These are phyloP conservation scores for Aspergillus steynii DNA, from an alignment of 495 filamentous ascomycete genomes.

Conservation along the genomic window DNA sequence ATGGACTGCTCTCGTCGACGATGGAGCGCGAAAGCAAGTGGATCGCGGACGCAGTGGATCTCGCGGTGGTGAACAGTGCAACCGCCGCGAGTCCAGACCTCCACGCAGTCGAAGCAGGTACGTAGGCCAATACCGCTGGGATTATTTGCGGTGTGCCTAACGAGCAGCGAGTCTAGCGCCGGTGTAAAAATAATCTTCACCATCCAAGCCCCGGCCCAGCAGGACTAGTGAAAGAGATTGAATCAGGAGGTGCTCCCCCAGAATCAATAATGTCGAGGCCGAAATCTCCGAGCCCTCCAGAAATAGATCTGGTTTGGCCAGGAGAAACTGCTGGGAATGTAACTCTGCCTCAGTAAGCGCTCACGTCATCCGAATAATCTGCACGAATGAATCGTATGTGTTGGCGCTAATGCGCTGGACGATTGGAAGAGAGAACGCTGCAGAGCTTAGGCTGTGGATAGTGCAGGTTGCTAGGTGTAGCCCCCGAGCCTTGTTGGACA, in stretches of 20 bases:
- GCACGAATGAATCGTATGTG: background rate
- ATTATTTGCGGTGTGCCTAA: too few species aligned
- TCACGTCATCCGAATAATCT: background rate
- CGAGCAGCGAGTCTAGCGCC: background rate
- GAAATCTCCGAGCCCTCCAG: background rate
- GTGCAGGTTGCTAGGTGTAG: too few species aligned
- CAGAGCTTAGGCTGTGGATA: too few species aligned
- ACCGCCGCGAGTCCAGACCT: background rate
- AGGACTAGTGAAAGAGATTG: background rate
- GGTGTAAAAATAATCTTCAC: background rate
- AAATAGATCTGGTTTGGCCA: background rate
- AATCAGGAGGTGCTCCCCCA: background rate
- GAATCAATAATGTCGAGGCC: too few species aligned
- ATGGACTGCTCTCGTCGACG: too few species aligned
- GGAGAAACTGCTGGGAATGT: too few species aligned
- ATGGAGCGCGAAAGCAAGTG: background rate
- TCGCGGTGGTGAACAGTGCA: background rate
- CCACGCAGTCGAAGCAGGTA: background rate
- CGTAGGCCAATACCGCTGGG: too few species aligned
- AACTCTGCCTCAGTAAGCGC: background rate
- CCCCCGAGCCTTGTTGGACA: background rate
- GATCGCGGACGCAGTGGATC: background rate
- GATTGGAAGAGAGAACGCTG: background rate
- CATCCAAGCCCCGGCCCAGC: too few species aligned
- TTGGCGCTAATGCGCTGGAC: too few species aligned